phyloP scores from a whole-genome alignment of 768 basidiomycete genomes.

The Leccinum incarnatum region DNA sequence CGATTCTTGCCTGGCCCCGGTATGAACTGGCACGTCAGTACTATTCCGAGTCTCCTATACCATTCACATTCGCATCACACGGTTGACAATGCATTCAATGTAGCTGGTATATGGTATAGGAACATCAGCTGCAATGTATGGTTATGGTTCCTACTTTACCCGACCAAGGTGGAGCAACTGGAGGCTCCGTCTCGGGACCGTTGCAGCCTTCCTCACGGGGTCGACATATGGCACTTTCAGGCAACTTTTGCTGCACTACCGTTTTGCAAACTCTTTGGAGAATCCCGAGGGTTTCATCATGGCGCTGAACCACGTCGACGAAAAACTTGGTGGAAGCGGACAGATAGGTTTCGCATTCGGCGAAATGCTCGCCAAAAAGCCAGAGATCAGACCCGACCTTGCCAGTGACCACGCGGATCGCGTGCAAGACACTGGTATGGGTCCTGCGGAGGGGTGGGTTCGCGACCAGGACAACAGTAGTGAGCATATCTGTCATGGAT shows the following conservation, averaged over 20 bases:
- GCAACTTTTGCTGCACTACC: conserved; percentile 28
- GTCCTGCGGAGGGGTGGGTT: conserved; percentile 19
- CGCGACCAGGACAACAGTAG: conserved; percentile 9
- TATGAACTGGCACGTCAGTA: conserved; percentile 44
- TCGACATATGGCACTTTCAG: conserved; percentile 34
- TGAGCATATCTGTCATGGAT: conserved; percentile 5
- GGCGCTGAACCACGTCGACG: conserved; percentile 32
- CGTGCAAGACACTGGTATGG: conserved; percentile 5
- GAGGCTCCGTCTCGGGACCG: conserved; percentile 25
- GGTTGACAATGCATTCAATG: conserved; percentile 4
- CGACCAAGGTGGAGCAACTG: conserved; percentile 29
- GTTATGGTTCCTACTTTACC: conserved; percentile 24
- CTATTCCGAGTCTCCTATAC: conserved; percentile 7
- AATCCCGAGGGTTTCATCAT: conserved; percentile 29
- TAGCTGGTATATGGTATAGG: conserved; percentile 23
- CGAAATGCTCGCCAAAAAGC: conserved; percentile 23
- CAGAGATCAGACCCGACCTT: conserved; percentile 6
- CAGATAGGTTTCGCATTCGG: conserved; percentile 24
- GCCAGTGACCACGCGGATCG: not conserved
- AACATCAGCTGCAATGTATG: conserved; percentile 23
- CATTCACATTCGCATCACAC: not conserved
- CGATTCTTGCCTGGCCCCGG: conserved; percentile 51
- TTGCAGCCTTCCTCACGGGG: conserved; percentile 28
- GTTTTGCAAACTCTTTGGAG: conserved; percentile 31
- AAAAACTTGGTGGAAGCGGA: conserved; percentile 32